These are phyloP conservation scores for Platanthera zijinensis DNA, from an alignment of 106 monocot genomes.

Conservation along the genomic window DNA sequence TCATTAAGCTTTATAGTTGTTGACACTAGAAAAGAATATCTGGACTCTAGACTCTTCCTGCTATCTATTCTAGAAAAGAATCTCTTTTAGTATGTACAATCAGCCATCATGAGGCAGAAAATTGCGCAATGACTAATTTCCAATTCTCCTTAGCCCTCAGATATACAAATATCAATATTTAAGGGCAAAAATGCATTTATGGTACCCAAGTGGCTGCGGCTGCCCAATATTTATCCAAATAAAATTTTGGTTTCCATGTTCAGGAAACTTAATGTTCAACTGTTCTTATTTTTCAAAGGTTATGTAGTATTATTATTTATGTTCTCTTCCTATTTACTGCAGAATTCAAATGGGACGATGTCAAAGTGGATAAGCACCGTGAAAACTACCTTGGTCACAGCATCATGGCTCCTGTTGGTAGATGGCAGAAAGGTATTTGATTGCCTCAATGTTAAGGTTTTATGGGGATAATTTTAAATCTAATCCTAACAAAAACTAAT, in stretches of 20 bases:
- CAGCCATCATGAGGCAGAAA: not conserved
- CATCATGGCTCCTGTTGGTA: conserved; percentile 90
- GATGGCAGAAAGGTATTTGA: conserved; percentile 97
- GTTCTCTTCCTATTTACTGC: conserved; percentile 9
- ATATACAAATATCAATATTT: not conserved
- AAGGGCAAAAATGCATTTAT: not conserved
- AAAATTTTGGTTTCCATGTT: not conserved
- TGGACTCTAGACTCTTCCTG: not conserved
- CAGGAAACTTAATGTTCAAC: not conserved
- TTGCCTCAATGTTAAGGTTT: not conserved
- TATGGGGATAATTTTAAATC: not conserved
- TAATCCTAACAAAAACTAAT: not conserved
- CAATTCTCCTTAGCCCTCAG: not conserved
- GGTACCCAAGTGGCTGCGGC: not conserved
- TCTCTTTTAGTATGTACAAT: not conserved
- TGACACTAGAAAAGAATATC: not conserved
- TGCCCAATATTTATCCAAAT: not conserved
- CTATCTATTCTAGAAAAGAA: not conserved
- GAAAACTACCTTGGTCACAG: conserved; percentile 98
- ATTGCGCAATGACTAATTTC: not conserved
- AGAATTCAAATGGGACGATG: conserved; percentile 99
- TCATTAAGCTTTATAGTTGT: not conserved
- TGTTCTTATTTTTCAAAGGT: not conserved
- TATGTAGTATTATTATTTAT: not conserved
- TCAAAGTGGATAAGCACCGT: conserved; percentile 94